phyloP scores from a whole-genome alignment of 257 asterid genomes.

The Nicotiana sylvestris region DNA sequence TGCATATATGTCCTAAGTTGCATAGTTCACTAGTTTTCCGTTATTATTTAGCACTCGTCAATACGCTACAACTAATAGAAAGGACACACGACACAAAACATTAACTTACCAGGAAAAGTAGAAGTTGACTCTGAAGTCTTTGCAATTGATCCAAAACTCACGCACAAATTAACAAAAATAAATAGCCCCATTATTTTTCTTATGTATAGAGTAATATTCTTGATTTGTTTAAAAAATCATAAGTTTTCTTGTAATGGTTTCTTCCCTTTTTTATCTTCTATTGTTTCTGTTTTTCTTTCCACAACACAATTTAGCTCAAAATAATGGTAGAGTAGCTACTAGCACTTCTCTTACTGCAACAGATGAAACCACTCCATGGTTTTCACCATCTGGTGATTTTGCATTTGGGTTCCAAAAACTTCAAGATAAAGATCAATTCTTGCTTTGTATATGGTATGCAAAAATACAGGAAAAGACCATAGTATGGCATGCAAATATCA shows the following conservation, averaged over 20 bases:
- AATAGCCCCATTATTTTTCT: background rate
- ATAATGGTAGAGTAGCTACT: constrained; percentile 11
- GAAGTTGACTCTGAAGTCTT: background rate
- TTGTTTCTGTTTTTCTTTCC: constrained; percentile 16
- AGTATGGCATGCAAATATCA: constrained; percentile 39
- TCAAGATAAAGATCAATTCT: constrained; percentile 20
- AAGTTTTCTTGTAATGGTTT: constrained; percentile 17
- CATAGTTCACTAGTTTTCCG: too few species aligned
- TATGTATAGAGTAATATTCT: background rate
- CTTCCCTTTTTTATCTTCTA: background rate
- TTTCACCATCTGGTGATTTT: constrained; percentile 49
- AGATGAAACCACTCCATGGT: constrained; percentile 39
- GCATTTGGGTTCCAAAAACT: constrained; percentile 53
- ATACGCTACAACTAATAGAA: too few species aligned
- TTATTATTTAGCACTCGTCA: too few species aligned
- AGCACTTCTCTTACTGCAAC: constrained; percentile 35
- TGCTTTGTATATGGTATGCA: constrained; percentile 58
- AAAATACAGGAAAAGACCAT: constrained; percentile 37
- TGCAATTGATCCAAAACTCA: background rate
- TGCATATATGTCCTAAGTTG: too few species aligned
- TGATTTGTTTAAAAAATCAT: background rate
- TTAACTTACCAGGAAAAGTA: background rate
- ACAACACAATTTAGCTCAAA: constrained; percentile 25
- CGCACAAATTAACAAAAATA: background rate
- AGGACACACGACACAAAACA: too few species aligned